Evolutionary conservation across 768 basidiomycete species (phyloP).

Genomic region (Megacollybia marginata): DNA sequence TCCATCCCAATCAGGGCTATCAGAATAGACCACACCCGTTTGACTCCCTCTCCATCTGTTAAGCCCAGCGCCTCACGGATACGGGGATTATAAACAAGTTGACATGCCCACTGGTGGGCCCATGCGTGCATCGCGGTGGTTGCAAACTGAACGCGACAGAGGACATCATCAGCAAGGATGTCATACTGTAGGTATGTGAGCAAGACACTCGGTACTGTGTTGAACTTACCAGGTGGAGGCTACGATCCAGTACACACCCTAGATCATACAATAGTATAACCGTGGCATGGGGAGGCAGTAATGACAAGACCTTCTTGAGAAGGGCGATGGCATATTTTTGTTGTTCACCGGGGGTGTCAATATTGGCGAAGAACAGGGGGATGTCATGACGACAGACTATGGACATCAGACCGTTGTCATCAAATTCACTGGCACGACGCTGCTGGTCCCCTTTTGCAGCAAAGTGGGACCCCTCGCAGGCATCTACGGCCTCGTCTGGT

Average conservation of each 20-base stretch:
- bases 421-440: not conserved
- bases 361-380: not conserved
- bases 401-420: conserved; percentile 6
- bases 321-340: not conserved
- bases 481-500: not conserved
- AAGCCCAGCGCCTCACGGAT: conserved; percentile 8
- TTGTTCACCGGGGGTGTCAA: not conserved
- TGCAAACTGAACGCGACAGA: conserved; percentile 6
- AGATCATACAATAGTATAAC: not conserved
- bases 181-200: not conserved
- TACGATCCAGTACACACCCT: not conserved
- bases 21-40: conserved; percentile 10
- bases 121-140: conserved; percentile 12
- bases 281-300: not conserved
- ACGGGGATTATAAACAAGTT: conserved; percentile 10
- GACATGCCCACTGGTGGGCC: conserved; percentile 13
- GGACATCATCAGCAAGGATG: not conserved
- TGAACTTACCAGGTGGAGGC: not conserved
- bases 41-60: conserved; percentile 11
- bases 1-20: conserved; percentile 4
- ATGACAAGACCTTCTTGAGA: conserved; percentile 4
- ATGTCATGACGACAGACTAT: not conserved
- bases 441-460: conserved; percentile 6
- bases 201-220: not conserved
- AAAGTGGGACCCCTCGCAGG: not conserved